A percentile compares a stretch with the other conserved stretches of the same genome.
Evolutionary conservation across 179 eudicot genomes (phyloP).

Genomic region (Gypsophila paniculata): DNA sequence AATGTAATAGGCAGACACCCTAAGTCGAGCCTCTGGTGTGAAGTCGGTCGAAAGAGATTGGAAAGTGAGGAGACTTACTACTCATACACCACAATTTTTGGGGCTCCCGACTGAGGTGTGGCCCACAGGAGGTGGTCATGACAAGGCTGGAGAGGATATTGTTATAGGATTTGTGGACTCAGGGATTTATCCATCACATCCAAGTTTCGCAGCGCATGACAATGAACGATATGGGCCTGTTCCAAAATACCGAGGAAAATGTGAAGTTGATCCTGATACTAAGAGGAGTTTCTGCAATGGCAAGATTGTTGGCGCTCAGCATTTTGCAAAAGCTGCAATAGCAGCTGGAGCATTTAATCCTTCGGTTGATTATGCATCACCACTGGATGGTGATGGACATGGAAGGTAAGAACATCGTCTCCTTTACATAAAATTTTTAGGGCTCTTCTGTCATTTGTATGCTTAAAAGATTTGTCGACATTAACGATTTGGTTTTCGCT

Average conservation of each 20-base stretch:
- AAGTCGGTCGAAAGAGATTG: constrained; percentile 79
- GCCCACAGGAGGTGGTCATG: constrained; percentile 85
- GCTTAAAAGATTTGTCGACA: background rate
- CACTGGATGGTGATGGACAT: constrained; percentile 90
- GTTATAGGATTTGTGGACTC: constrained; percentile 87
- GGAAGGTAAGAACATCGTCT: constrained; percentile 56
- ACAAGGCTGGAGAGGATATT: constrained; percentile 75
- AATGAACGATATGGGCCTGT: constrained; percentile 64
- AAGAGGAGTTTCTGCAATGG: constrained; percentile 72
- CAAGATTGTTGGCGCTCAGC: constrained; percentile 87
- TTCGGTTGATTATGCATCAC: constrained; percentile 67
- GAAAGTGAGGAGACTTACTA: constrained; percentile 82
- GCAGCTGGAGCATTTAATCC: constrained; percentile 83
- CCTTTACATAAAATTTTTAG: background rate
- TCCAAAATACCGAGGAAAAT: constrained; percentile 70
- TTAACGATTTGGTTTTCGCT: background rate
- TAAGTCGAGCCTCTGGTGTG: constrained; percentile 68
- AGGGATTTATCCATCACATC: constrained; percentile 69
- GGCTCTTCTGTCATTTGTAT: background rate
- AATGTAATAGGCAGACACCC: constrained; percentile 79
- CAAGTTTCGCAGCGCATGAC: constrained; percentile 61
- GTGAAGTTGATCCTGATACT: constrained; percentile 68
- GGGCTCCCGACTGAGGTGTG: constrained; percentile 96
- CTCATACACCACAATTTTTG: constrained; percentile 82
- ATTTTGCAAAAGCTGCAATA: constrained; percentile 85